Percentiles rank a stretch among this genome's conserved stretches.
Evolutionary conservation across 83 land plant genomes (phyloP).

Genomic region (Thuja plicata): DNA sequence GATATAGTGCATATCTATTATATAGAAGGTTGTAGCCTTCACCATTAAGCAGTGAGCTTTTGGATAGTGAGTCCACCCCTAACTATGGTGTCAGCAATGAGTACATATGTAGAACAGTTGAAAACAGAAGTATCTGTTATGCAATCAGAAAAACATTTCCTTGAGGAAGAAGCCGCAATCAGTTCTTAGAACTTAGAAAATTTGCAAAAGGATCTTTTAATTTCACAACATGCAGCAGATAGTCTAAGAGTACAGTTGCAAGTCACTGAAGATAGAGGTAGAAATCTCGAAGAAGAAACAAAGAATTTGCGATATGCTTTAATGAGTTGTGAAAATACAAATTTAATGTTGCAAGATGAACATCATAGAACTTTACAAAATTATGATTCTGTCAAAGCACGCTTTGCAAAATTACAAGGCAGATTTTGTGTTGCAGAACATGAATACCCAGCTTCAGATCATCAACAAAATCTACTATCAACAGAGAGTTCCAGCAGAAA

Average conservation of each 20-base stretch:
- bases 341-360: slow-evolving; percentile 19
- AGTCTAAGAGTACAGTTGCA: slow-evolving; percentile 17
- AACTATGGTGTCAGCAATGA: slow-evolving; percentile 26
- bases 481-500: no score
- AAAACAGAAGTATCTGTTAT: slow-evolving; percentile 28
- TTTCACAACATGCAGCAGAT: slow-evolving; percentile 25
- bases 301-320: slow-evolving; percentile 18
- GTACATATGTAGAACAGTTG: slow-evolving; percentile 40
- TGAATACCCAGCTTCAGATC: background rate
- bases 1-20: no score
- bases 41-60: no score
- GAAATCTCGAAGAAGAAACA: slow-evolving; percentile 18
- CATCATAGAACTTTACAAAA: slow-evolving; percentile 14
- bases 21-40: no score
- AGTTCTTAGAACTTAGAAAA: slow-evolving; percentile 17
- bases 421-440: slow-evolving; percentile 2
- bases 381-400: slow-evolving; percentile 1
- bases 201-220: slow-evolving; percentile 18
- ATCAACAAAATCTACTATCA: no score
- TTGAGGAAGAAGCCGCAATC: slow-evolving; percentile 24
- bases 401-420: background rate
- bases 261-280: slow-evolving; percentile 22
- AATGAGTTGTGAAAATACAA: slow-evolving; percentile 21
- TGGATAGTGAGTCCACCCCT: no score
- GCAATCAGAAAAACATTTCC: slow-evolving; percentile 19